Evolutionary conservation across 2,329 filamentous ascomycete genomes (phyloP).

Genomic region (Ustilaginoidea virens): DNA sequence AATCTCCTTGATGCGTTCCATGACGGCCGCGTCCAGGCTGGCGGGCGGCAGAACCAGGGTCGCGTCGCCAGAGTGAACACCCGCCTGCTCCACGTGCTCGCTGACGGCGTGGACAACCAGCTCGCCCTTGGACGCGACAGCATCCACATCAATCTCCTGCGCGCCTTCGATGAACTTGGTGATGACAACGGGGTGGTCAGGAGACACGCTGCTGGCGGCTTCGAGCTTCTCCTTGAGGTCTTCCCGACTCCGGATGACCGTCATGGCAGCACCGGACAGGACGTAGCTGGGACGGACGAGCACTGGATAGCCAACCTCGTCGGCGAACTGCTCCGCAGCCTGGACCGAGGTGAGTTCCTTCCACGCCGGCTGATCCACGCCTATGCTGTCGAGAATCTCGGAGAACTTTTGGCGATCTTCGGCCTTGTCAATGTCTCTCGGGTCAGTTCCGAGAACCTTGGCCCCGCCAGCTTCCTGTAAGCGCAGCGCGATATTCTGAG

Average conservation of each 20-base stretch:
- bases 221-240: conserved; percentile 92
- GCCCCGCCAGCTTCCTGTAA: conserved; percentile 84
- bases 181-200: conserved; percentile 95
- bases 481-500: conserved; percentile 91
- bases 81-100: conserved; percentile 92
- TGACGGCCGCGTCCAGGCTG: conserved; percentile 59
- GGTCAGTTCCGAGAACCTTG: conserved; percentile 83
- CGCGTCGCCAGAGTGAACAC: conserved; percentile 95
- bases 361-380: conserved; percentile 94
- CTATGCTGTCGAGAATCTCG: conserved; percentile 90
- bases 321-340: conserved; percentile 76
- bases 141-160: conserved; percentile 92
- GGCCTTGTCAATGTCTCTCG: conserved; percentile 89
- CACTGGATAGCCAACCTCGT: conserved; percentile 80
- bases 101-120: conserved; percentile 83
- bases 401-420: conserved; percentile 99
- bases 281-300: conserved; percentile 92
- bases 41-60: conserved; percentile 83
- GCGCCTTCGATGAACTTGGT: conserved; percentile 97
- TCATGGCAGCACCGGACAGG: conserved; percentile 96
- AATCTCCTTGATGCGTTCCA: conserved; percentile 87
- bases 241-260: conserved; percentile 73
- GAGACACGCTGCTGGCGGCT: conserved; percentile 78
- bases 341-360: conserved; percentile 86
- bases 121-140: conserved; percentile 72